Evolutionary conservation across 2,329 filamentous ascomycete genomes (phyloP), one percentile per base, ranked within the genome.

Genomic region (Pyricularia sp.): DNA sequence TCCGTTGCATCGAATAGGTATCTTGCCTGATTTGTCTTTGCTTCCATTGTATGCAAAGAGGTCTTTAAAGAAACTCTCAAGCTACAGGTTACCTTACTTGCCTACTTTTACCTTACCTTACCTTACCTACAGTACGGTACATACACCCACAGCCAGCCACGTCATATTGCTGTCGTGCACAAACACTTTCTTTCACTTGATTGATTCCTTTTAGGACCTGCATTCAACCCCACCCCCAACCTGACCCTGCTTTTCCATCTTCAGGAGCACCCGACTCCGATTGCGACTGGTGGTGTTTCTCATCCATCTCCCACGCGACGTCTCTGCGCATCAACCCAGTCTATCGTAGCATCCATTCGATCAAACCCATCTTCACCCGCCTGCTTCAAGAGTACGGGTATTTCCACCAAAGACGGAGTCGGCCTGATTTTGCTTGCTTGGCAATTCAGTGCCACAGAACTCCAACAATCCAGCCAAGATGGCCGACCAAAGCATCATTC

Each of bases 401-500:
- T 30, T 22, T 31, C 44, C 12, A 19, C 28, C 53, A 64, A 40
- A 22, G 7, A 64, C 55, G 8, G n/a, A 60, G 28, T 26, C 33
- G 53, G 16, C 31, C 59, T 35, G 55, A 44, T 35, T 24, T 40
- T 55, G 19, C 44, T 40, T 55, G 35, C 49, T 28, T 30, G 22
- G 9, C 31, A 30, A 28, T 59, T 59, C 55, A 44, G 24, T 22
- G 40, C 40, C 24, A 49, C 9, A 28, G 61, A 22, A 28, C 35
- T 30, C 35, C 13, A 28, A 6, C 35, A 22, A 9, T 24, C 8
- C 59, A 40, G 68, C 70, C 72, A 74, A 68, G 71, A 91, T 91
- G 88, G 86, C 88, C 67, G 91, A 94, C 76, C 91, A 96, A 76
- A 91, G 89, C 66, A 90, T 96, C 71, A 87, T 96, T 70, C 89